A percentile compares a stretch with the other conserved stretches of the same genome.
Conservation (phyloP, 805 yeast genomes). For the Zygosaccharomyces bailii region DNA sequence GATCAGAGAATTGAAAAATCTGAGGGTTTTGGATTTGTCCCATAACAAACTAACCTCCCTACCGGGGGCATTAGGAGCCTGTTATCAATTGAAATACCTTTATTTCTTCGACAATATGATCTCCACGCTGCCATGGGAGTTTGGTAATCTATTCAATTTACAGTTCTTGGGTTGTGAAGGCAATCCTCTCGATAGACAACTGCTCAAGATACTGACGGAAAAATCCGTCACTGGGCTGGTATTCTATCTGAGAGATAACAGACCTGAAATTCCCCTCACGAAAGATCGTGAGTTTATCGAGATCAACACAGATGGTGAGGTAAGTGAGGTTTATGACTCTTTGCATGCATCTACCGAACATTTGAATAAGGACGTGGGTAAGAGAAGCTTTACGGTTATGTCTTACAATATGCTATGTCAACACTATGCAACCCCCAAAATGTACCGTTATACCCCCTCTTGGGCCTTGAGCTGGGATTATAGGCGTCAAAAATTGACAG, state of each 20-base stretch:
- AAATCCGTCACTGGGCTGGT: slow-evolving; percentile 84
- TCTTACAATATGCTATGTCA: slow-evolving; percentile 93
- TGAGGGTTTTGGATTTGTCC: slow-evolving; percentile 82
- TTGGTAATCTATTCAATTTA: slow-evolving; percentile 80
- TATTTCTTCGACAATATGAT: slow-evolving; percentile 86
- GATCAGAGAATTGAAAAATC: slow-evolving; percentile 62
- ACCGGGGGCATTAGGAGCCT: slow-evolving; percentile 82
- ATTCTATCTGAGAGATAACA: slow-evolving; percentile 74
- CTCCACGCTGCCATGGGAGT: slow-evolving; percentile 69
- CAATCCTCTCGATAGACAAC: slow-evolving; percentile 68
- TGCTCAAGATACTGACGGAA: slow-evolving; percentile 66
- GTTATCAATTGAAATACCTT: slow-evolving; percentile 74
- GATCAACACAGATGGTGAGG: slow-evolving; percentile 73
- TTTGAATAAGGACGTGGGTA: slow-evolving; percentile 24
- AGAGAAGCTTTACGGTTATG: slow-evolving; percentile 64
- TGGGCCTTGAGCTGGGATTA: slow-evolving; percentile 97
- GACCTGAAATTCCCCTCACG: slow-evolving; percentile 63
- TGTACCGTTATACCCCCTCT: slow-evolving; percentile 92
- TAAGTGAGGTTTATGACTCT: slow-evolving; percentile 29
- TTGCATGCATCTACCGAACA: slow-evolving; percentile 32
- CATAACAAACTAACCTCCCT: slow-evolving; percentile 65
- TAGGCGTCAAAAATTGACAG: slow-evolving; percentile 70
- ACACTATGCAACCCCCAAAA: slow-evolving; percentile 86
- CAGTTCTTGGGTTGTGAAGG: slow-evolving; percentile 93
- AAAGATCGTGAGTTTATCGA: slow-evolving; percentile 80